Conservation (phyloP, 805 yeast genomes). For the Candida golubevii region DNA sequence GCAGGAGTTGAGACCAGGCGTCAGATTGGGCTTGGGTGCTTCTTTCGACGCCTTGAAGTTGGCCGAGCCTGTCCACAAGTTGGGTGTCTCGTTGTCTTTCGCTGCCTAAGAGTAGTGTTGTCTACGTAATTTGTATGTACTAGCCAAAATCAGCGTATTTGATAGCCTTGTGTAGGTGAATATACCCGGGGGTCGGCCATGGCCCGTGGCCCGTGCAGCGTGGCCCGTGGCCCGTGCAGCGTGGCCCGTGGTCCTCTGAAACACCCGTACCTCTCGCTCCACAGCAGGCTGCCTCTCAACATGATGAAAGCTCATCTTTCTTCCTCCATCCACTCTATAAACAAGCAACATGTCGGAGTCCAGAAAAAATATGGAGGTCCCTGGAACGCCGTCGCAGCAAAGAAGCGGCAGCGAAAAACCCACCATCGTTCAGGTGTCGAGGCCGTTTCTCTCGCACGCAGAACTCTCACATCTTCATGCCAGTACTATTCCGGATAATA, state of each 20-base stretch:
- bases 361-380: neutral
- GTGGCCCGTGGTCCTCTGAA: neutral
- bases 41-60: slow-evolving; percentile 93
- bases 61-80: slow-evolving; percentile 95
- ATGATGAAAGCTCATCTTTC: neutral
- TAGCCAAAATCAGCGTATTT: neutral
- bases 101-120: slow-evolving; percentile 54
- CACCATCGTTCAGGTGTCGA: slow-evolving; percentile 39
- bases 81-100: slow-evolving; percentile 92
- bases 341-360: neutral
- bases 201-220: neutral
- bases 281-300: no score
- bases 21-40: slow-evolving; percentile 94
- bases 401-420: slow-evolving; percentile 9
- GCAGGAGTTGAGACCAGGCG: slow-evolving; percentile 94
- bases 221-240: no score
- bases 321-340: neutral
- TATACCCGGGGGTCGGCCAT: no score
- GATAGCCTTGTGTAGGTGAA: neutral
- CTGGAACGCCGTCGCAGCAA: neutral
- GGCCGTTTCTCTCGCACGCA: slow-evolving; percentile 56
- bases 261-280: neutral
- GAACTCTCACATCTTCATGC: slow-evolving; percentile 51
- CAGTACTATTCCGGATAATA: slow-evolving; percentile 47
- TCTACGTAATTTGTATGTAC: slow-evolving; percentile 3